Evolutionary conservation across 2,329 filamentous ascomycete species (phyloP).

Genomic region (Curvularia lunata): DNA sequence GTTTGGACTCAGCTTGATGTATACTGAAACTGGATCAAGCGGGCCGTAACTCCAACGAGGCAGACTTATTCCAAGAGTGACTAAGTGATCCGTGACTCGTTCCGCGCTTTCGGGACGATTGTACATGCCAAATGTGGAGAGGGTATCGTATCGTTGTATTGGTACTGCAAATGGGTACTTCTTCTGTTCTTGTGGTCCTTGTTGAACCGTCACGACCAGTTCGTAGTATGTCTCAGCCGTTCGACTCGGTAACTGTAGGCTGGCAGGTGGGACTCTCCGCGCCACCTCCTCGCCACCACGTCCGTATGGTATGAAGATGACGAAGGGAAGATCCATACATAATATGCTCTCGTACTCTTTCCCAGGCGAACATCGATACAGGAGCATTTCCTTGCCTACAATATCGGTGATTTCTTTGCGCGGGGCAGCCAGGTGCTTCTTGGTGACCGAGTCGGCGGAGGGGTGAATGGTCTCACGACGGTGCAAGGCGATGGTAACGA

Average conservation of each 20-base stretch:
- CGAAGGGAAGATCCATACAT: slow-evolving; percentile 95
- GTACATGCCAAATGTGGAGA: slow-evolving; percentile 99
- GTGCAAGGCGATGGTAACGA: slow-evolving; percentile 93
- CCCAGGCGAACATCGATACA: slow-evolving; percentile 85
- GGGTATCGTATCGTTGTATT: slow-evolving; percentile 89
- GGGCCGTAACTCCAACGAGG: slow-evolving; percentile 97
- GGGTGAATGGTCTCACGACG: slow-evolving; percentile 96
- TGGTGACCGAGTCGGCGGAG: slow-evolving; percentile 90
- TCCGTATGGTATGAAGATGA: slow-evolving; percentile 95
- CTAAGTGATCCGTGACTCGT: slow-evolving; percentile 84
- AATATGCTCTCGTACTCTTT: slow-evolving; percentile 88
- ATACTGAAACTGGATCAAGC: slow-evolving; percentile 91
- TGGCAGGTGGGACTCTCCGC: slow-evolving; percentile 87
- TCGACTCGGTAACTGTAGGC: slow-evolving; percentile 84
- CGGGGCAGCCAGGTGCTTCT: slow-evolving; percentile 87
- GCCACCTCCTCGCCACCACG: slow-evolving; percentile 89
- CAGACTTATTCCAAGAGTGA: slow-evolving; percentile 88
- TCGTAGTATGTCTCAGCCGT: slow-evolving; percentile 98
- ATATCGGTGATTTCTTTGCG: slow-evolving; percentile 90
- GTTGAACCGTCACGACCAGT: slow-evolving; percentile 92
- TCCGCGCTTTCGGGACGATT: slow-evolving; percentile 92
- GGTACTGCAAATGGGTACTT: slow-evolving; percentile 92
- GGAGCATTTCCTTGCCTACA: slow-evolving; percentile 91
- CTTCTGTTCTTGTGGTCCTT: slow-evolving; percentile 83
- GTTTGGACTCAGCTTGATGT: slow-evolving; percentile 92